Conservation (phyloP, 768 basidiomycete species). For the Suillus bovinus region DNA sequence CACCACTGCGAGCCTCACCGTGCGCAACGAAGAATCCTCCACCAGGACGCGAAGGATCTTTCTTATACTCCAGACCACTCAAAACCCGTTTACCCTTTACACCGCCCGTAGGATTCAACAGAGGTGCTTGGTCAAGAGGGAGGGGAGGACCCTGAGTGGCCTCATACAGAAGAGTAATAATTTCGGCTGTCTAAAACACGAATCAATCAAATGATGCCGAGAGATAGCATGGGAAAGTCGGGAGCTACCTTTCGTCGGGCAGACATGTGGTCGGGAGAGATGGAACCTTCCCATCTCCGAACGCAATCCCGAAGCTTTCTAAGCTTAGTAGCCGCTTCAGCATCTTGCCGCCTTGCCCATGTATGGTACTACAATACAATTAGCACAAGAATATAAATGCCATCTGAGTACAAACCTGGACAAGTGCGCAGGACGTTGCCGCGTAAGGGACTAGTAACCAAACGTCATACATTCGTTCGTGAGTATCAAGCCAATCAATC, state of each 20-base stretch:
- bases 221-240: background rate
- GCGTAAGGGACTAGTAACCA: slow-evolving; percentile 88
- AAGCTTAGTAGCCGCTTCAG: slow-evolving; percentile 70
- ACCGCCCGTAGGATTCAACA: slow-evolving; percentile 80
- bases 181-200: slow-evolving; percentile 77
- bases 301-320: slow-evolving; percentile 83
- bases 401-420: slow-evolving; percentile 63
- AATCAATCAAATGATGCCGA: slow-evolving; percentile 1
- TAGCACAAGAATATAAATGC: background rate
- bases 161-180: slow-evolving; percentile 88
- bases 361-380: slow-evolving; percentile 75
- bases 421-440: slow-evolving; percentile 84
- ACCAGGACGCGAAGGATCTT: slow-evolving; percentile 81
- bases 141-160: slow-evolving; percentile 81
- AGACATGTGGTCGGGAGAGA: slow-evolving; percentile 94
- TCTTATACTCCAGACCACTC: slow-evolving; percentile 65
- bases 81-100: slow-evolving; percentile 57
- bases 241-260: slow-evolving; percentile 79
- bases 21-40: slow-evolving; percentile 81
- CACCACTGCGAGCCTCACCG: slow-evolving; percentile 43
- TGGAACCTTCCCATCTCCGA: slow-evolving; percentile 81
- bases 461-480: slow-evolving; percentile 82
- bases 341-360: slow-evolving; percentile 82
- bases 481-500: slow-evolving; percentile 86
- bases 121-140: slow-evolving; percentile 54